These are phyloP conservation scores for Huntiella moniliformis DNA, from an alignment of 2,329 filamentous ascomycete genomes.

Conservation along the genomic window DNA sequence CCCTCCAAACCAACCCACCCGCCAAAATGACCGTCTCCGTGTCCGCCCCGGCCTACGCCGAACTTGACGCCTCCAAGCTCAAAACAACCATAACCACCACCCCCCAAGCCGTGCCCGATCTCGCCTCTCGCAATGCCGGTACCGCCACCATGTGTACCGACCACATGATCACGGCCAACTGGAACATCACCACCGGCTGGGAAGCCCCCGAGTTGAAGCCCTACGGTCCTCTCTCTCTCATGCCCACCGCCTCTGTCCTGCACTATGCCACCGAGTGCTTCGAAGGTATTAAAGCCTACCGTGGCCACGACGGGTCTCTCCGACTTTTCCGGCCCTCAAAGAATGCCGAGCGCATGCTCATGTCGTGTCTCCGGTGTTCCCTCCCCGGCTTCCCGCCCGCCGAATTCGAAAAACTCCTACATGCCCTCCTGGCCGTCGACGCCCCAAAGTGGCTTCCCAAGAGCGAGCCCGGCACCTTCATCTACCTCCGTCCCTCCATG, in stretches of 20 bases:
- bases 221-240: constrained; percentile 58
- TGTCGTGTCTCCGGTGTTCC: constrained; percentile 46
- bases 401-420: constrained; percentile 57
- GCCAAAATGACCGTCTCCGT: constrained; percentile 16
- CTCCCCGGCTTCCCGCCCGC: constrained; percentile 53
- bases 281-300: constrained; percentile 68
- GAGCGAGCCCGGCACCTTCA: constrained; percentile 45
- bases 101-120: constrained; percentile 34
- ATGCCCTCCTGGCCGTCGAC: constrained; percentile 53
- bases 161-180: constrained; percentile 67
- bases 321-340: constrained; percentile 60
- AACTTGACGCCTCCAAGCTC: constrained; percentile 43
- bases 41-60: constrained; percentile 31
- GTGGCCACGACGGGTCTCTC: constrained; percentile 55
- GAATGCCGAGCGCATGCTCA: constrained; percentile 48
- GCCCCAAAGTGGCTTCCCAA: constrained; percentile 63
- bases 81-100: constrained; percentile 32
- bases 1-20: neutral
- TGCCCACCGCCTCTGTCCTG: constrained; percentile 62
- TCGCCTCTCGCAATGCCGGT: constrained; percentile 27
- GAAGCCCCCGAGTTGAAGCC: constrained; percentile 52
- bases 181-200: constrained; percentile 52
- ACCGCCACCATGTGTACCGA: constrained; percentile 49
- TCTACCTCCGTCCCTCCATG: constrained; percentile 75
- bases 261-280: constrained; percentile 89